A percentile compares a stretch with the other conserved stretches of the same genome.
Conservation (phyloP, 805 yeast genomes). For the Candida boleticola region DNA sequence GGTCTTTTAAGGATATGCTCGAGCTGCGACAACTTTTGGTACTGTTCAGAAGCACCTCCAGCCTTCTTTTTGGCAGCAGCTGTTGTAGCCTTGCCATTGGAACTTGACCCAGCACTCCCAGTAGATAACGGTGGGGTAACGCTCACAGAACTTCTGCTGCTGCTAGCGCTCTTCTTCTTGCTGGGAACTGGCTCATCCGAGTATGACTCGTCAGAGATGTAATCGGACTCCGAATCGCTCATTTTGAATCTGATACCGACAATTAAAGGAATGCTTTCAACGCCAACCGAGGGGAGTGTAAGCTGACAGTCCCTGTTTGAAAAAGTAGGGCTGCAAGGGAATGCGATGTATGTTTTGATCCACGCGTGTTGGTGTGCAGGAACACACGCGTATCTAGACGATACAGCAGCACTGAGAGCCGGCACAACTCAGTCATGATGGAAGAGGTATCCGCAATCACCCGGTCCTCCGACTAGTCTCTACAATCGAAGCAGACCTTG, state of each 20-base stretch:
- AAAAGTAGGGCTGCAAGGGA: no score
- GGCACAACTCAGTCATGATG: no score
- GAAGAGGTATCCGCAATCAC: no score
- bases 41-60: slow-evolving; percentile 60
- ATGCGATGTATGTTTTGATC: not conserved
- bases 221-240: slow-evolving; percentile 8
- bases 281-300: no score
- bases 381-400: no score
- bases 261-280: no score
- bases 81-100: slow-evolving; percentile 9
- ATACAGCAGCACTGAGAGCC: no score
- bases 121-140: slow-evolving; percentile 5
- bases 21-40: slow-evolving; percentile 90
- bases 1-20: slow-evolving; percentile 97
- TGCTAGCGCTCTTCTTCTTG: slow-evolving; percentile 9
- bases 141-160: slow-evolving; percentile 10
- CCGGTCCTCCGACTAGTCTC: no score
- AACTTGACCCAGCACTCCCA: slow-evolving; percentile 2
- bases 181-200: slow-evolving; percentile 15
- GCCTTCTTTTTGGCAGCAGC: slow-evolving; percentile 14
- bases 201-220: slow-evolving; percentile 12
- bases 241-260: no score
- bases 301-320: no score
- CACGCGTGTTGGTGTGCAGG: not conserved
- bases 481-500: no score